Evolutionary conservation across 2,329 filamentous ascomycete genomes (phyloP).

Genomic region (Xylariaceae sp.): DNA sequence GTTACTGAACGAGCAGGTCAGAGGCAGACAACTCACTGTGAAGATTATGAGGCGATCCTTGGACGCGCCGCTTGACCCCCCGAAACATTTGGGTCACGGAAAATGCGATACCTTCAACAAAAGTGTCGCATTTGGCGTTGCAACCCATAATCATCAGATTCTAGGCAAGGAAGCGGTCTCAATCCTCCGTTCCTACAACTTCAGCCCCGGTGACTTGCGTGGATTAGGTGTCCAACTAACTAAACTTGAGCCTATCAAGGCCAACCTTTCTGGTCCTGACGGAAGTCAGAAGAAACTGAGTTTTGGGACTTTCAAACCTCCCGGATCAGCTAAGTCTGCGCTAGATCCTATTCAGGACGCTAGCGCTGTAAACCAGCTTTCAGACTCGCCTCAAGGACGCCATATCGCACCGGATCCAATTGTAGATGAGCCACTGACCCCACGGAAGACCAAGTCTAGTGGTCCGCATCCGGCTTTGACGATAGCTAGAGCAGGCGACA

Average conservation of each 20-base stretch:
- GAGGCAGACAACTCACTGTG: conserved; percentile 86
- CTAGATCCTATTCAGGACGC: conserved; percentile 57
- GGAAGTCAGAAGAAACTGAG: conserved; percentile 81
- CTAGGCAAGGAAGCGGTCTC: conserved; percentile 85
- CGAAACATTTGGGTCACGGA: conserved; percentile 93
- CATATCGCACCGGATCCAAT: conserved; percentile 57
- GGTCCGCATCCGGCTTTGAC: conserved; percentile 59
- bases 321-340: conserved; percentile 45
- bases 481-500: conserved; percentile 56
- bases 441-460: conserved; percentile 54
- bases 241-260: conserved; percentile 82
- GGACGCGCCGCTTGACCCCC: conserved; percentile 88
- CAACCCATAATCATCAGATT: conserved; percentile 75
- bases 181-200: conserved; percentile 79
- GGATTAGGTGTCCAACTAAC: conserved; percentile 94
- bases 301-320: conserved; percentile 65
- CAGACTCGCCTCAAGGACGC: conserved; percentile 40
- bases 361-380: conserved; percentile 46
- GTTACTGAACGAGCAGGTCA: conserved; percentile 82
- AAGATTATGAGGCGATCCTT: conserved; percentile 90
- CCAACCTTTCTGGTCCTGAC: conserved; percentile 60
- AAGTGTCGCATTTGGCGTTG: conserved; percentile 79
- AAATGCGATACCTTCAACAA: conserved; percentile 96
- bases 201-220: conserved; percentile 90
- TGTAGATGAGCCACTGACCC: conserved; percentile 60